Evolutionary conservation across 352 stramenopile genomes (phyloP), one percentile per base, ranked within the genome.

Genomic region (Globisporangium heterothallicum): DNA sequence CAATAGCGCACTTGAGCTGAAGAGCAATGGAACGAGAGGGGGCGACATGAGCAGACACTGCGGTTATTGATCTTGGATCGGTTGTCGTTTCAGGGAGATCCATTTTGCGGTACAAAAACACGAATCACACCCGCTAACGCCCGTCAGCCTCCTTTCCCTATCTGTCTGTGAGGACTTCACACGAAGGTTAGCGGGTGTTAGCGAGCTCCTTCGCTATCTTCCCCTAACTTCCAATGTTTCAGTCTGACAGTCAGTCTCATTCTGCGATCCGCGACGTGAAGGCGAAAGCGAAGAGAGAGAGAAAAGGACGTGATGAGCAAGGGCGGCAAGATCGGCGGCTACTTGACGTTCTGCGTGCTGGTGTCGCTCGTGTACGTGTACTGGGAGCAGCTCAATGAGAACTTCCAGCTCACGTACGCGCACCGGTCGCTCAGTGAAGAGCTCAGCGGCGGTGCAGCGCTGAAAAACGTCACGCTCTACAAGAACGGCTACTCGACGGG

Each of bases 401-500:
- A 72, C 59, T 67, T 88, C 56, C 70, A 87, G 53, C 72, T 87
- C 44, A 86, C 75, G 29, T 76, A 80, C 53, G 58, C 68, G 44
- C 66, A 84, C 42, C 73, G 69, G 24, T 77, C 70, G 53, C 66
- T 86, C 41, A 68, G 68, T 49, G 67, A 64, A 8, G 60, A 68
- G 35, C 53, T 59, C 19, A 54, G 63, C 40, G 63, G 47, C 24
- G 43, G 49, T 4, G 61, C 66, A 22, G 48, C 62, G 4, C 25
- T 70, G 47, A 92, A 92, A 53, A 83, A 54, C 66, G 78, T 92
- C 40, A 86, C 72, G 30, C 58, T 92, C 18, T 92, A 77, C 58
- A 78, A 80, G 53, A 93, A 93, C 59, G 82, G 82, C 49, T 87
- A 77, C 62, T 88, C 78, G 34, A 85, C 68, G 2, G 79, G 80